Percentiles rank a stretch among this genome's conserved stretches.
Conservation (phyloP, 257 asterid genomes). For the Voacanga thouarsii region DNA sequence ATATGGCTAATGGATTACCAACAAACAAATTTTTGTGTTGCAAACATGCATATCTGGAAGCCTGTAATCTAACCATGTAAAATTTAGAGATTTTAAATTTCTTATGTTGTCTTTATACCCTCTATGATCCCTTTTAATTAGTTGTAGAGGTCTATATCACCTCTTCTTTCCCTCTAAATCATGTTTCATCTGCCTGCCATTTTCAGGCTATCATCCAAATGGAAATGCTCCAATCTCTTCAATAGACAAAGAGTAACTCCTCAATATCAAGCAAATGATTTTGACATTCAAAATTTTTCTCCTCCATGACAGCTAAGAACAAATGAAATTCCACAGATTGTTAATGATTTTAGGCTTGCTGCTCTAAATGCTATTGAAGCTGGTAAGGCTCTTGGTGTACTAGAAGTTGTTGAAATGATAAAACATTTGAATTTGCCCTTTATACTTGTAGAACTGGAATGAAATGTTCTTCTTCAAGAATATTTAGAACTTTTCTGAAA, state of each 20-base stretch:
- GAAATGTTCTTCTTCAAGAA: too few species aligned
- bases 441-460: too few species aligned
- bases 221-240: constrained; percentile 34
- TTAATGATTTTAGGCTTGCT: constrained; percentile 24
- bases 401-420: not conserved
- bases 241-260: constrained; percentile 22
- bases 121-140: too few species aligned
- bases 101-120: too few species aligned
- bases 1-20: too few species aligned
- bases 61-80: too few species aligned
- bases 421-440: too few species aligned
- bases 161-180: not conserved
- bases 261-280: constrained; percentile 9
- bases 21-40: too few species aligned
- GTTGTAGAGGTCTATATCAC: not conserved
- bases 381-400: constrained; percentile 3
- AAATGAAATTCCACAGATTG: constrained; percentile 25
- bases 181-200: not conserved
- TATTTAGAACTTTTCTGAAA: too few species aligned
- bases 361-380: constrained; percentile 31
- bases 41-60: too few species aligned
- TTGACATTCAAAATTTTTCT: constrained; percentile 12
- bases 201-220: constrained; percentile 26
- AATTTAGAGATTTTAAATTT: too few species aligned
- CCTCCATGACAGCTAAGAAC: constrained; percentile 21